Percentiles rank a stretch among this genome's conserved stretches.
phyloP scores from a whole-genome alignment of 768 basidiomycete genomes.

The Hypholoma fasciculare region DNA sequence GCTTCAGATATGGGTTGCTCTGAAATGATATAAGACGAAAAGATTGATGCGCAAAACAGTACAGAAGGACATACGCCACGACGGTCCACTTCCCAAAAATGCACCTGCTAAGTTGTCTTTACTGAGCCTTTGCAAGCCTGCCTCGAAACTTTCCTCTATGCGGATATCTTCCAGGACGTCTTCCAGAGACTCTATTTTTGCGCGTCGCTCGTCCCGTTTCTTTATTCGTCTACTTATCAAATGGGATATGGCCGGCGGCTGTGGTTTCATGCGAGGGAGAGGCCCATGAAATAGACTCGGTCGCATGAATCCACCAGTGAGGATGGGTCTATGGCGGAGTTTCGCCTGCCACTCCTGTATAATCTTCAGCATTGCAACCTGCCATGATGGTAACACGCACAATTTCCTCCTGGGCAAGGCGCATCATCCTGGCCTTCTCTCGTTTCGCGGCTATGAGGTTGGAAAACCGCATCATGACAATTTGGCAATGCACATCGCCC shows the following conservation, averaged over 20 bases:
- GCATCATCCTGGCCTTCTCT: slow-evolving; percentile 48
- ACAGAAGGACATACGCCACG: slow-evolving; percentile 42
- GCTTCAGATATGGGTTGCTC: slow-evolving; percentile 36
- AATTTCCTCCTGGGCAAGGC: slow-evolving; percentile 48
- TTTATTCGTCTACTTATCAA: slow-evolving; percentile 58
- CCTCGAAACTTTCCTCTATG: slow-evolving; percentile 38
- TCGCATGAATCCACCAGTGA: slow-evolving; percentile 73
- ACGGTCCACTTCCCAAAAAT: slow-evolving; percentile 21
- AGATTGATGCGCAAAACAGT: not conserved
- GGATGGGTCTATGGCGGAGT: slow-evolving; percentile 59
- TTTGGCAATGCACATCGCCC: slow-evolving; percentile 48
- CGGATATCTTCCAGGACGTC: slow-evolving; percentile 30
- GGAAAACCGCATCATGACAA: slow-evolving; percentile 58
- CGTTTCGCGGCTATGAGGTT: slow-evolving; percentile 51
- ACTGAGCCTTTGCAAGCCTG: slow-evolving; percentile 15
- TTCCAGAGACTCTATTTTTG: slow-evolving; percentile 27
- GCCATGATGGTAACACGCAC: slow-evolving; percentile 34
- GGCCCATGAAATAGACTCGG: slow-evolving; percentile 65
- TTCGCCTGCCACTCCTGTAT: slow-evolving; percentile 55
- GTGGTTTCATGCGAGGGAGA: slow-evolving; percentile 78
- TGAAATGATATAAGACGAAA: slow-evolving; percentile 18
- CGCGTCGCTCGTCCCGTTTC: slow-evolving; percentile 43
- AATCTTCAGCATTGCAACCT: not conserved
- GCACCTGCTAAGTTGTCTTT: not conserved
- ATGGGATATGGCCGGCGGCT: slow-evolving; percentile 68